These are phyloP conservation scores for Antitrichia curtipendula DNA, from an alignment of 225 moss, liverwort and hornwort species.

Conservation along the genomic window DNA sequence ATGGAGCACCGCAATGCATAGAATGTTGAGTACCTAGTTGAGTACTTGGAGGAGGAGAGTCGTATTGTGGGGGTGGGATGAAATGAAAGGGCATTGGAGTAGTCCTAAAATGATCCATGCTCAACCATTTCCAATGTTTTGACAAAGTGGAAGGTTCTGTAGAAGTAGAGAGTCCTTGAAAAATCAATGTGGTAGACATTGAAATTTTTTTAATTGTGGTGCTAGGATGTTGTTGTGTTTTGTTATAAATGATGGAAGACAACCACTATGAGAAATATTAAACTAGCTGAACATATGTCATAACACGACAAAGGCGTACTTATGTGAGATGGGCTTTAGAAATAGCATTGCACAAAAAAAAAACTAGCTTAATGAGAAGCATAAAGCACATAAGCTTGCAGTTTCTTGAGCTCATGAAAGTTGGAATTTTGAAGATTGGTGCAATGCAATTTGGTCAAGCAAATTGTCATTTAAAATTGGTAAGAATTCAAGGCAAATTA, in stretches of 20 bases:
- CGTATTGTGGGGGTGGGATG: neutral
- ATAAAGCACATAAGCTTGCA: neutral
- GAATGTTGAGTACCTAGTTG: too few species aligned
- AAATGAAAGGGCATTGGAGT: neutral
- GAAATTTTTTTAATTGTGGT: neutral
- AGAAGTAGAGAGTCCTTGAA: neutral
- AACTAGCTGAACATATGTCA: rapidly evolving
- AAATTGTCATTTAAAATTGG: neutral
- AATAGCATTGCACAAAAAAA: neutral
- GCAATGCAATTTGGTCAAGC: neutral
- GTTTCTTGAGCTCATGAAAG: rapidly evolving
- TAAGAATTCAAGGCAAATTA: neutral
- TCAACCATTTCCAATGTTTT: neutral
- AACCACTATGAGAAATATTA: rapidly evolving
- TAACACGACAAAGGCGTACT: rapidly evolving
- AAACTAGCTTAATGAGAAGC: neutral
- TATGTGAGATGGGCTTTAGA: neutral
- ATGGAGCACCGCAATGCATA: neutral
- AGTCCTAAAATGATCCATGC: neutral
- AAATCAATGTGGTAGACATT: neutral
- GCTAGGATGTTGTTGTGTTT: neutral
- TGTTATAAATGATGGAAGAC: neutral
- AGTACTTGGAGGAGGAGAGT: rapidly evolving
- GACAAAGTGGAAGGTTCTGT: rapidly evolving
- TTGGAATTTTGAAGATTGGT: neutral